Conservation (phyloP, 2,329 filamentous ascomycete species). For the Coleophoma cylindrospora region DNA sequence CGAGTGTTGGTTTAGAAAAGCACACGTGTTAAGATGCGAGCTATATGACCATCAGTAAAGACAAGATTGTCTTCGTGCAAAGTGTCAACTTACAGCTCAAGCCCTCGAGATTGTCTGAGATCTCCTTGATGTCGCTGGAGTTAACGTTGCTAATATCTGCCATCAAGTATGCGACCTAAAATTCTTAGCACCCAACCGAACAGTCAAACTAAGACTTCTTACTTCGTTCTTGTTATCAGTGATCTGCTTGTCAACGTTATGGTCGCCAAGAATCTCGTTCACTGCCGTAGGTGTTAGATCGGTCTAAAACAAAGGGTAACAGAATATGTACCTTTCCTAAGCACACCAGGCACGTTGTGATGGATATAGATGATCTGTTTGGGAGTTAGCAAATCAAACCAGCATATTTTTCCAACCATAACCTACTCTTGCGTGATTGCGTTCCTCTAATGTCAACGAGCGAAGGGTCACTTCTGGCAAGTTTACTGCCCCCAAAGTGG, state of each 20-base stretch:
- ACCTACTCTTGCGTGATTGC: conserved; percentile 75
- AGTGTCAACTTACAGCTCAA: conserved; percentile 60
- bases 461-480: conserved; percentile 91
- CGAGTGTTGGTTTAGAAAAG: conserved; percentile 24
- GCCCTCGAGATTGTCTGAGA: conserved; percentile 77
- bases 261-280: conserved; percentile 88
- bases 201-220: conserved; percentile 21
- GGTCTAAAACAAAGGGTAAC: background rate
- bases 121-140: conserved; percentile 74
- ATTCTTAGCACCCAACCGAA: background rate
- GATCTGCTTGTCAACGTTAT: conserved; percentile 99
- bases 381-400: background rate
- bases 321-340: conserved; percentile 62
- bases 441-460: conserved; percentile 84
- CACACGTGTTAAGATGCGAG: conserved; percentile 31
- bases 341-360: conserved; percentile 90
- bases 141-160: conserved; percentile 91
- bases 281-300: conserved; percentile 43
- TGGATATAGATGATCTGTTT: conserved; percentile 85
- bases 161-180: conserved; percentile 86
- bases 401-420: background rate
- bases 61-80: background rate
- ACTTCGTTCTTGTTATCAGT: conserved; percentile 91
- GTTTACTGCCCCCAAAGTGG: conserved; percentile 89
- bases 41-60: conserved; percentile 15